Base-by-base conservation (phyloP, 2,329 filamentous ascomycete genomes). In the Dactylellina cionopaga region DNA sequence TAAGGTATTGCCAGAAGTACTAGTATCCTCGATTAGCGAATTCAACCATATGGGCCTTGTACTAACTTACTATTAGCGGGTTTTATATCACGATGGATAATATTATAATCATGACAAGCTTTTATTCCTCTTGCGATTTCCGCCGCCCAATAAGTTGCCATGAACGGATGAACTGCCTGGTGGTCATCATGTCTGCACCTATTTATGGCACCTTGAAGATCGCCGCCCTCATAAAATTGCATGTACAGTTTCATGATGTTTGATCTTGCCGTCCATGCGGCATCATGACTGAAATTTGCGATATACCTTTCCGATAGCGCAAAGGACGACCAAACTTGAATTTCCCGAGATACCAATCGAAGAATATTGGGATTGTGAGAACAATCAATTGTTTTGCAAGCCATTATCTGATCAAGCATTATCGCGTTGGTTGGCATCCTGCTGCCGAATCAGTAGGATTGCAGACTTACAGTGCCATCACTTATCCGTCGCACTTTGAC, bases 401-500 rank as follows among this genome's bases (percentile, higher is more conserved):
- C 44, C 44, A 47, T 47, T 5, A 43, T 43, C 37, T 43, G n/a
- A n/a, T n/a, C n/a, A n/a, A n/a, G n/a, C n/a, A n/a, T n/a, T n/a
- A n/a, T n/a, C n/a, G n/a, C n/a, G n/a, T n/a, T n/a, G n/a, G n/a
- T n/a, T n/a, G n/a, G n/a, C n/a, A n/a, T n/a, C n/a, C n/a, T n/a
- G n/a, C n/a, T n/a, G n/a, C n/a, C n/a, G n/a, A n/a, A n/a, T n/a
- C n/a, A n/a, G n/a, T n/a, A n/a, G n/a, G n/a, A n/a, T n/a, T n/a
- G n/a, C n/a, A n/a, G n/a, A 39, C n/a, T 22, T 41, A 41, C 51
- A 17, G 39, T 39, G 33, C 19, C 19, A 24, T 58, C 54, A 22
- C 37, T 29, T 5, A 58, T 15, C 2, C 54, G 54, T 1, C 54
- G 54, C 4, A 58, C 54, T 29, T 58, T 58, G 9, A 39, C 54